Evolutionary conservation across 352 stramenopile species (phyloP), one percentile per base, ranked within the genome.

Genomic region (Thalassiosira oceanica): DNA sequence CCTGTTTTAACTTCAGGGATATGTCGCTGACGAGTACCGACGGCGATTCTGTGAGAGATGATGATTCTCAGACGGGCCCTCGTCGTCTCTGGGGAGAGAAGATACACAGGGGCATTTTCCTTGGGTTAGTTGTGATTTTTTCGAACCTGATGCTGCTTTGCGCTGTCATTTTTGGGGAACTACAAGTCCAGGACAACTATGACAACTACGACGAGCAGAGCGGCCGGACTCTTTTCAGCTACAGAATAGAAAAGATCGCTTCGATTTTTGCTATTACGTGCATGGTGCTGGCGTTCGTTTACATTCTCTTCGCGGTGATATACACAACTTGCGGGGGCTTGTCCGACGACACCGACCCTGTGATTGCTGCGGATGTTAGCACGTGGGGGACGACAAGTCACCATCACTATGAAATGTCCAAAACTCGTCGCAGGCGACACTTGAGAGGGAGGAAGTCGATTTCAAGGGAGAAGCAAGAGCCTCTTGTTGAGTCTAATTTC

Each of bases 81-180:
- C 58, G 61, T 24, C 79, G 79, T 61, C 51, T 90, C 23, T 79
- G 68, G 68, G 46, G 54, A 24, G 68, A 79, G 43, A 73, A 72
- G 44, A 79, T 79, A 36, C 63, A 76, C 49, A 37, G 75, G 7
- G 83, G 83, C 28, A 82, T 90, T 36, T 88, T 90, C 76, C 62
- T 85, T 0, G 83, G 83, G 3, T 71, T 62, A 18, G 55, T 88
- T 37, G 68, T 90, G 0, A 46, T 90, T 5, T 90, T 90, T 81
- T 81, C 80, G 1, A 90, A 90, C 64, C 42, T 90, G 28, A 62
- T 85, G 18, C 45, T 90, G 8, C 37, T 90, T n/a, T 85, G 71
- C 61, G 80, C 83, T 10, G 80, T 90, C 0, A 74, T 90, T 60
- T 78, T 90, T 55, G 83, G 83, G 51, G 83, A 90, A 75, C 62